These are phyloP conservation scores for Leccinum uliginosum DNA, from an alignment of 768 basidiomycete species.

Conservation along the genomic window DNA sequence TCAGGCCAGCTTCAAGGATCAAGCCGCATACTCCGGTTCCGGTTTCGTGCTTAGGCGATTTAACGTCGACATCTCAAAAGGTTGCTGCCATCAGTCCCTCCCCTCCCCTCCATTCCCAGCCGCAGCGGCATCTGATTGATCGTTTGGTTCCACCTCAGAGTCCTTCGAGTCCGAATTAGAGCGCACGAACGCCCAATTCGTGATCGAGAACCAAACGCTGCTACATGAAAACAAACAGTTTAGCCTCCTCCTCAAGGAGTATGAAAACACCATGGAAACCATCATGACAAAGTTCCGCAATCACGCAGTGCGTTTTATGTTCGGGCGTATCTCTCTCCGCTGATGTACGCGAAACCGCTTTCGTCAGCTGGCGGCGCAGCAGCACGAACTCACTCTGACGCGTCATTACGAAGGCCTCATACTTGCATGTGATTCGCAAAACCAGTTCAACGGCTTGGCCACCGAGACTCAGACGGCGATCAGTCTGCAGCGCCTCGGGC, in stretches of 20 bases:
- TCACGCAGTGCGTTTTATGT: conserved; percentile 66
- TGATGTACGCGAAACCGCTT: conserved; percentile 5
- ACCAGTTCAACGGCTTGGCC: conserved; percentile 50
- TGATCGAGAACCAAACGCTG: conserved; percentile 91
- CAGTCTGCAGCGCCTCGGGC: conserved; percentile 70
- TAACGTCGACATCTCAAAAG: conserved; percentile 85
- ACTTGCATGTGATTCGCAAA: conserved; percentile 55
- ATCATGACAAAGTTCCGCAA: conserved; percentile 96
- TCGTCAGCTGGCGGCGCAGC: conserved; percentile 79
- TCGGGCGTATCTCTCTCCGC: background rate
- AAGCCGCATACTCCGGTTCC: conserved; percentile 65
- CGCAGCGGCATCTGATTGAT: conserved; percentile 9
- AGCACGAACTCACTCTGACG: conserved; percentile 81
- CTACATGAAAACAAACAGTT: conserved; percentile 96
- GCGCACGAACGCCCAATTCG: conserved; percentile 79
- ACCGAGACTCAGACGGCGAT: conserved; percentile 54
- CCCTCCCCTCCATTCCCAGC: background rate
- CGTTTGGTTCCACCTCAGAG: conserved; percentile 47
- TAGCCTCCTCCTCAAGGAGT: conserved; percentile 83
- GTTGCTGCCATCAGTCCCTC: conserved; percentile 33
- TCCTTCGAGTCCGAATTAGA: conserved; percentile 90
- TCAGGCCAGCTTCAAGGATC: conserved; percentile 44
- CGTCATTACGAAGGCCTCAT: conserved; percentile 89
- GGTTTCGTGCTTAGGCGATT: conserved; percentile 80
- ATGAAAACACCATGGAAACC: conserved; percentile 90